A percentile compares a stretch with the other conserved stretches of the same genome.
Conservation (phyloP, 1,284 basidiomycete species). For the Salmacisia buchloeana region DNA sequence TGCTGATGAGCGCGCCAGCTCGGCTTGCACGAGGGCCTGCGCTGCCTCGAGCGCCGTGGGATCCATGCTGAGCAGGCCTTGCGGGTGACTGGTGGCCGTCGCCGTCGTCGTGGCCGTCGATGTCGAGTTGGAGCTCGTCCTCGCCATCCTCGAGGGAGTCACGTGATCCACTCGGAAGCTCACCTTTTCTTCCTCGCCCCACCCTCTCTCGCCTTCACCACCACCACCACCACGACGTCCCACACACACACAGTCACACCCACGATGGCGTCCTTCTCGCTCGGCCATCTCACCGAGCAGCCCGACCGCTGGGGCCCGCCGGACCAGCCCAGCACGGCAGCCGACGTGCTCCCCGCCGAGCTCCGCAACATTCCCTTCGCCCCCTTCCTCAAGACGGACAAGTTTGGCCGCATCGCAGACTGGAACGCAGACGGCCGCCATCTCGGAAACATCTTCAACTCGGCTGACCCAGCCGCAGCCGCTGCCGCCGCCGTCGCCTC, state of each 20-base stretch:
- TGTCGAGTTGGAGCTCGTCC: not conserved
- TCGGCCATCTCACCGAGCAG: conserved; percentile 33
- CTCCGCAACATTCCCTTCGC: conserved; percentile 61
- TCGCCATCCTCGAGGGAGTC: not conserved
- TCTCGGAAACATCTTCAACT: conserved; percentile 52
- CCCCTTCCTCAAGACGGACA: conserved; percentile 96
- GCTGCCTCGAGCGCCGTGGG: not conserved
- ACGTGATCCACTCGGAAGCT: not conserved
- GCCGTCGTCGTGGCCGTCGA: no score
- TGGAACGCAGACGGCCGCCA: conserved; percentile 62
- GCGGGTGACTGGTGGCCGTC: no score
- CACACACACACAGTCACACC: not conserved
- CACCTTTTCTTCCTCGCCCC: not conserved
- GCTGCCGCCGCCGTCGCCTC: conserved; percentile 63
- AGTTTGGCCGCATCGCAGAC: conserved; percentile 93
- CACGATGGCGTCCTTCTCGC: conserved; percentile 42
- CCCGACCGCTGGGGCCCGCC: conserved; percentile 44
- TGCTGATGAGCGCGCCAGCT: not conserved
- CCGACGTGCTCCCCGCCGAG: conserved; percentile 32
- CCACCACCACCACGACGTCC: not conserved
- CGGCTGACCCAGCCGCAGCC: conserved; percentile 46
- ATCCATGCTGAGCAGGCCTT: no score
- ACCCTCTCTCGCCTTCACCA: no score
- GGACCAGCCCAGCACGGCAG: conserved; percentile 24
- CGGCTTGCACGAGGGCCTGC: not conserved